Evolutionary conservation across 306 rosid genomes (phyloP), one percentile per base, ranked within the genome.

Genomic region (Dryas drummondii): DNA sequence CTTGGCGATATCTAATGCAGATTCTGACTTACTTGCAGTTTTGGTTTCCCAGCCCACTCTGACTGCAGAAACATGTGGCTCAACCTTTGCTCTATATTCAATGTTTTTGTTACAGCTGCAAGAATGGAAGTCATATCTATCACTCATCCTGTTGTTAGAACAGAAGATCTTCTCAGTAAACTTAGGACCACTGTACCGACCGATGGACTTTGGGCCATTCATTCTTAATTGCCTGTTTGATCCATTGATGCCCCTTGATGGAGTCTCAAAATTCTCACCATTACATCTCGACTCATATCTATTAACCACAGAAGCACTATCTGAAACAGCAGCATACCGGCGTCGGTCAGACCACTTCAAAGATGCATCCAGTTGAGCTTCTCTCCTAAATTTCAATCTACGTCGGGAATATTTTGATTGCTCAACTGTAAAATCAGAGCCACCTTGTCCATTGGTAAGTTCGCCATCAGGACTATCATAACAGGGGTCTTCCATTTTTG

Each of bases 301-400:
- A 62, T 86, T 78, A 60, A 67, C 81, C 71, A 56, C 71, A 63
- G 64, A 70, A 81, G 83, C 87, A 85, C 71, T 79, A 70, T 94
- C 97, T 58, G 91, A 82, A 82, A 81, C 86, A 86, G 80, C 83
- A 68, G 87, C 76, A 79, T 72, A 80, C 41, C 69, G 84, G 76
- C 86, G 84, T 74, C 91, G 82, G 83, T 90, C 98, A 53, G 92
- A 76, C 98, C 98, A 89, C 89, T 89, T 90, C 81, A 82, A 74
- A 66, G 91, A 83, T 75, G 78, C 70, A 74, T 90, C 96, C 48
- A 27, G 78, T 49, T 86, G 99, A 86, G 69, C 82, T 76, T 92
- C 97, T 77, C 89, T 88, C 84, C 82, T 76, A 70, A 75, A 76
- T 85, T 90, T 88, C 68, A 32, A 81, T 82, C 85, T 92, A 75